Evolutionary conservation across 352 stramenopile species (phyloP).

Genomic region (Pythium sukuiense): DNA sequence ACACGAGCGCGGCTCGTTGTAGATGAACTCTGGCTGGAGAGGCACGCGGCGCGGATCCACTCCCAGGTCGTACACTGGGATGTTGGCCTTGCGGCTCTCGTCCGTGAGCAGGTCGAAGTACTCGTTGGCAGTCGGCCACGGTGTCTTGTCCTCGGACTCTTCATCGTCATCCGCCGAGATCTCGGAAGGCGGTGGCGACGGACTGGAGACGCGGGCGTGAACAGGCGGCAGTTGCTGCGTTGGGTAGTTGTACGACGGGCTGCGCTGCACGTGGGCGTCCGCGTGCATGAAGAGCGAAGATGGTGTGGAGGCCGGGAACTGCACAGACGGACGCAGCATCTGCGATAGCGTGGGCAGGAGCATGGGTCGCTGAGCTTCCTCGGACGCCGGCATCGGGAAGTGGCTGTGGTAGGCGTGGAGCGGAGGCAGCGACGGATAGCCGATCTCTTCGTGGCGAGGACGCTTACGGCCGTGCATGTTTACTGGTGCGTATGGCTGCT

Average conservation of each 20-base stretch:
- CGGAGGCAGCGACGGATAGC: conserved; percentile 12
- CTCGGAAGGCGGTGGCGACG: conserved; percentile 19
- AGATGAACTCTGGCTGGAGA: conserved; percentile 76
- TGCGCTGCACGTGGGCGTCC: conserved; percentile 2
- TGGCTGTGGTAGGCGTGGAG: conserved; percentile 19
- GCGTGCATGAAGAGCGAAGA: neutral
- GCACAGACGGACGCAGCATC: conserved; percentile 20
- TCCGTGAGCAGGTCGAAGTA: conserved; percentile 58
- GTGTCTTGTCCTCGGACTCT: conserved; percentile 67
- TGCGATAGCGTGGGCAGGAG: conserved; percentile 24
- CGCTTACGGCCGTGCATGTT: conserved; percentile 18
- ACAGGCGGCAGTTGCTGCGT: neutral
- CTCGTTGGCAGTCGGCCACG: conserved; percentile 69
- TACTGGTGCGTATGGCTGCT: neutral
- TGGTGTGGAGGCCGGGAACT: conserved; percentile 15
- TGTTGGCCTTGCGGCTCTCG: conserved; percentile 28
- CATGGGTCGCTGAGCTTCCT: neutral
- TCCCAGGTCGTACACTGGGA: conserved; percentile 70
- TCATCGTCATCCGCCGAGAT: conserved; percentile 23
- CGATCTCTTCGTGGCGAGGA: conserved; percentile 20
- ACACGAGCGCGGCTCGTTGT: conserved; percentile 67
- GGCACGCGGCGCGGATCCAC: conserved; percentile 71
- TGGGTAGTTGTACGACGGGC: neutral
- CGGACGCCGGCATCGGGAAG: neutral
- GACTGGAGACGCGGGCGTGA: conserved; percentile 12